These are phyloP conservation scores for Globisporangium paroecandrum DNA, from an alignment of 352 stramenopile genomes.

Conservation along the genomic window DNA sequence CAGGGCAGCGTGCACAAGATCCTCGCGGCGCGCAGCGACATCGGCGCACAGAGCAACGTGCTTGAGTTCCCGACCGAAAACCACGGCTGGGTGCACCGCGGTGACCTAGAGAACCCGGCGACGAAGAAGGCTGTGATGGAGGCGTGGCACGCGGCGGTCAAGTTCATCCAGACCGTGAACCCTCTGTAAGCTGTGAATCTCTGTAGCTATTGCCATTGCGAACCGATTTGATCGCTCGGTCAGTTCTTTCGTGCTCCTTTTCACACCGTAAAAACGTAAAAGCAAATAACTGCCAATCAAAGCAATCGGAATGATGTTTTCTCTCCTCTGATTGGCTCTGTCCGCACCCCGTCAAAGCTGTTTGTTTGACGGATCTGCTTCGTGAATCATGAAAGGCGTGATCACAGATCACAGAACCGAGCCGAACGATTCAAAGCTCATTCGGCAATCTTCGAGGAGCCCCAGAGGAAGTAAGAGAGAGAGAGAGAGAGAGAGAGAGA, in stretches of 20 bases:
- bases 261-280: background rate
- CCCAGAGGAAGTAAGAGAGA: background rate
- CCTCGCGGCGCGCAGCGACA: constrained; percentile 46
- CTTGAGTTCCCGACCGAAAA: constrained; percentile 67
- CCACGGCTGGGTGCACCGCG: constrained; percentile 83
- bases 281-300: background rate
- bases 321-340: background rate
- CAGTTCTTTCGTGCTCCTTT: constrained; percentile 3
- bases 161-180: constrained; percentile 58
- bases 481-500: background rate
- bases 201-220: background rate
- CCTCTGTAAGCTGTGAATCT: constrained; percentile 25
- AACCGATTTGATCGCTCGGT: background rate
- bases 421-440: background rate
- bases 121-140: constrained; percentile 65
- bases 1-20: constrained; percentile 74
- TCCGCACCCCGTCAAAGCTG: background rate
- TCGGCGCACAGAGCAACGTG: constrained; percentile 51
- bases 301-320: background rate
- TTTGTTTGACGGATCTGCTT: background rate
- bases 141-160: constrained; percentile 54
- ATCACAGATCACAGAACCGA: background rate
- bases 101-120: constrained; percentile 63
- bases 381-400: background rate
- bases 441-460: background rate